These are phyloP conservation scores for Solanum etuberosum DNA, from an alignment of 257 asterid genomes.

Conservation along the genomic window DNA sequence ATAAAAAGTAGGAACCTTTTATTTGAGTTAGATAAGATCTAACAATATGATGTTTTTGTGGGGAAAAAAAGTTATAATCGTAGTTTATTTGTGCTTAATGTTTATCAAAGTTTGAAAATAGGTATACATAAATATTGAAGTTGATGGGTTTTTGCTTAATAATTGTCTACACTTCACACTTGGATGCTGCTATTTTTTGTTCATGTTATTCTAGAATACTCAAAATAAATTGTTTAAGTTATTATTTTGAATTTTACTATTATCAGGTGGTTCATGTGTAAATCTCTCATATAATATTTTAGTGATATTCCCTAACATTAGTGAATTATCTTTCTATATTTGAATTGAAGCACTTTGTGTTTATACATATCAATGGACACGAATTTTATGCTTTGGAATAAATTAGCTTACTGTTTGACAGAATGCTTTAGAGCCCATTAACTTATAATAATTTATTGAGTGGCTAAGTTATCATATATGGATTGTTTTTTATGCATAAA, in stretches of 20 bases:
- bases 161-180: no score
- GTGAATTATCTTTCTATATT: not conserved
- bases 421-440: no score
- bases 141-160: no score
- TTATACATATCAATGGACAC: not conserved
- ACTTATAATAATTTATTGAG: not conserved
- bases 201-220: not conserved
- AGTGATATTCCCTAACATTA: not conserved
- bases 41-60: not conserved
- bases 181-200: not conserved
- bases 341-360: no score
- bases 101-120: not conserved
- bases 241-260: not conserved
- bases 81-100: not conserved
- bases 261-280: not conserved
- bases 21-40: not conserved
- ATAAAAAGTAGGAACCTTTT: not conserved
- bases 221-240: not conserved
- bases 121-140: not conserved
- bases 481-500: not conserved
- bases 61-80: not conserved
- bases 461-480: not conserved
- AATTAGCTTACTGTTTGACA: no score
- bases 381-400: not conserved
- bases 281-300: no score